Base-by-base conservation (phyloP, 148 eudicot genomes). In the Rhododendron molle region DNA sequence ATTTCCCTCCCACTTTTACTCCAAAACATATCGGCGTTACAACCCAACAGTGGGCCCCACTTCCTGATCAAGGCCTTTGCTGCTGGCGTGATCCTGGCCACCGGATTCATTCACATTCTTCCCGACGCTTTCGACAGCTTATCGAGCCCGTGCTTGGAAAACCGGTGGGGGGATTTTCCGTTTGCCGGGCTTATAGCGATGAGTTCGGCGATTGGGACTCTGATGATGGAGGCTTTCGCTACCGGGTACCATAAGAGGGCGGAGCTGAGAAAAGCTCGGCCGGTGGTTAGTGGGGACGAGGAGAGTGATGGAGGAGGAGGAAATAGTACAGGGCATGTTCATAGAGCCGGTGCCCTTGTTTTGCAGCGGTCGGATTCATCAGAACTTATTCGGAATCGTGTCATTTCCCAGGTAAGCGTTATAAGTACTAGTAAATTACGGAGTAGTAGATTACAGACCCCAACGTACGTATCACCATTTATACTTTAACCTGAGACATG, bases 231-330 rank as follows among this genome's bases (percentile, higher is more conserved):
- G 43, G 65, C 85, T 82, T 82, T 86, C n/a, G 85, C 81, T 36
- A 86, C 88, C 46, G 88, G 85, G 6, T 86, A 86, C 69, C 88
- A 82, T 44, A 81, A 32, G 81, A 86, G 81, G 81, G 88, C 73
- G 28, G 88, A 86, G 81, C 26, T 86, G 72, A 23, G 74, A 21
- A 86, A 86, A 47, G 74, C 88, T 82, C 81, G 26, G 32, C 85
- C 88, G 6, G 65, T 86, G 46, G 40, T 52, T 43, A 54, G 72
- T 32, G 85, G 77, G 21, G 78, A 67, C 32, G 85, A 86, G 62
- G 73, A 67, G 46, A 54, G 54, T 32, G 81, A 82, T 20, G 78
- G 34, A 40, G 85, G 83, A 40, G 84, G 54, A 6, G 77, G 40
- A 15, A 12, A 1, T 3, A 36, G 9, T 52, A 26, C 76, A 12